A percentile compares a stretch with the other conserved stretches of the same genome.
Evolutionary conservation across 495 filamentous ascomycete genomes (phyloP).

Genomic region (Evansstolkia leycettana): DNA sequence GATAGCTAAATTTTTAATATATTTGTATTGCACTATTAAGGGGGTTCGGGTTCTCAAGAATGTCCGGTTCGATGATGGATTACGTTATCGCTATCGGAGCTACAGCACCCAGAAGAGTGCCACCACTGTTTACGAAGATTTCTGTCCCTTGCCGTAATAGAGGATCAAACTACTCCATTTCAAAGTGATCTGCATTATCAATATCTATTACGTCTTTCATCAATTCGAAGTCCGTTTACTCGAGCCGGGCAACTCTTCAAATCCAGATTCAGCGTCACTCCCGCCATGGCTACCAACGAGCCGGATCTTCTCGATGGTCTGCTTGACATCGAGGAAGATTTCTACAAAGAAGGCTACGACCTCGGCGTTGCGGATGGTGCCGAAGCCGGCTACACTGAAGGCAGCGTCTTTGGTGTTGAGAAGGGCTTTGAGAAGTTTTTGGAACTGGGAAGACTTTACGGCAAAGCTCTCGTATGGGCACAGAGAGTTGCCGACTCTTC

Average conservation of each 20-base stretch:
- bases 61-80: background rate
- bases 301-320: constrained; percentile 56
- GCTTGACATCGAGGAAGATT: constrained; percentile 68
- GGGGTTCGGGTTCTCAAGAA: too few relatives aligned
- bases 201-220: background rate
- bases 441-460: constrained; percentile 67
- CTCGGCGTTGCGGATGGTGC: constrained; percentile 66
- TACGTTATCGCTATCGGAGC: too few relatives aligned
- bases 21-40: too few relatives aligned
- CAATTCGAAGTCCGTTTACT: too few relatives aligned
- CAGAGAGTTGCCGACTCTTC: constrained; percentile 34
- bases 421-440: constrained; percentile 88
- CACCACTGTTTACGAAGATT: too few relatives aligned
- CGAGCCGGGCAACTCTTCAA: too few relatives aligned
- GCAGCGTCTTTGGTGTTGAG: constrained; percentile 77
- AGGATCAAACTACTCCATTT: too few relatives aligned
- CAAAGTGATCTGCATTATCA: background rate
- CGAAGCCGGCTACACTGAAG: constrained; percentile 74
- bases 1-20: too few relatives aligned
- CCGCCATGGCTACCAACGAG: constrained; percentile 17
- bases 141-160: too few relatives aligned
- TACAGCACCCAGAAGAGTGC: too few relatives aligned
- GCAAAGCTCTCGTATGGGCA: constrained; percentile 73
- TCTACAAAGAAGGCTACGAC: constrained; percentile 74
- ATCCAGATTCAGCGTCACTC: constrained; percentile 10